Evolutionary conservation across 805 yeast species (phyloP).

Genomic region (Tetrapisispora phaffii): DNA sequence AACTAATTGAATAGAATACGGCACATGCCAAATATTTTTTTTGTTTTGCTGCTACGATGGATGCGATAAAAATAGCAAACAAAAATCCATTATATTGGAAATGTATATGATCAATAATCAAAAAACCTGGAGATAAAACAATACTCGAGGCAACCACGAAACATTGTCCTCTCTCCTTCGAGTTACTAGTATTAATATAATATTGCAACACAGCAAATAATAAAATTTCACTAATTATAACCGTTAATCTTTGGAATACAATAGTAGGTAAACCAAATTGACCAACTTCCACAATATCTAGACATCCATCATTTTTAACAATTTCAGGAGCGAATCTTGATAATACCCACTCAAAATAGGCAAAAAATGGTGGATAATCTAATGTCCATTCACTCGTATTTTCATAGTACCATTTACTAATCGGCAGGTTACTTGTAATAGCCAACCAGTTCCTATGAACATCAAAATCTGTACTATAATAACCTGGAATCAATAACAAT

Average conservation of each 20-base stretch:
- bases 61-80: conserved; percentile 70
- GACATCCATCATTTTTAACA: conserved; percentile 66
- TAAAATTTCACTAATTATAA: conserved; percentile 63
- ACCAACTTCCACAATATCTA: conserved; percentile 58
- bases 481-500: conserved; percentile 60
- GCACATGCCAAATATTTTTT: conserved; percentile 51
- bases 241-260: conserved; percentile 73
- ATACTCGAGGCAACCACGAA: conserved; percentile 76
- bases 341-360: conserved; percentile 81
- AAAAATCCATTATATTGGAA: conserved; percentile 95
- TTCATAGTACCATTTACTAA: conserved; percentile 76
- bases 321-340: conserved; percentile 57
- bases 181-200: conserved; percentile 44
- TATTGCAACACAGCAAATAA: conserved; percentile 63
- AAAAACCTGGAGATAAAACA: conserved; percentile 78
- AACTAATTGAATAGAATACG: conserved; percentile 57
- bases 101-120: conserved; percentile 89
- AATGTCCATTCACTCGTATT: conserved; percentile 80
- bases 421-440: conserved; percentile 66
- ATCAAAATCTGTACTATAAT: conserved; percentile 92
- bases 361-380: conserved; percentile 96
- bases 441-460: conserved; percentile 98
- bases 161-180: conserved; percentile 34
- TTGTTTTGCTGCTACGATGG: conserved; percentile 62
- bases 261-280: conserved; percentile 69